phyloP scores from a whole-genome alignment of 2,329 filamentous ascomycete species.

The Xylariales sp. region DNA sequence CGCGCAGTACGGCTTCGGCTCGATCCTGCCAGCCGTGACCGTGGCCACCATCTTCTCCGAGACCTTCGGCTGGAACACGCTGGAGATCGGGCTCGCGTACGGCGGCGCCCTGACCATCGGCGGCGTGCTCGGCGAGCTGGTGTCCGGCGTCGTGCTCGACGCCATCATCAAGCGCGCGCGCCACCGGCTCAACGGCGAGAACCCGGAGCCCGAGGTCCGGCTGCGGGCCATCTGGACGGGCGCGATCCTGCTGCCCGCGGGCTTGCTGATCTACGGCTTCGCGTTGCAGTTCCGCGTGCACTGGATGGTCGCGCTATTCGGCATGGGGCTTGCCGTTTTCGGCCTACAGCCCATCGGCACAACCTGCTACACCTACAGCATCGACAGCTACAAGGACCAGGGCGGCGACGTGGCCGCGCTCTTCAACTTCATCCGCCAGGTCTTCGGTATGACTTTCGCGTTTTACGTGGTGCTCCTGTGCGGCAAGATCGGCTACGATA shows the following conservation, averaged over 20 bases:
- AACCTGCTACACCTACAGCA: conserved; percentile 28
- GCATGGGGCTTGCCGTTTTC: conserved; percentile 28
- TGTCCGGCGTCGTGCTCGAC: conserved; percentile 22
- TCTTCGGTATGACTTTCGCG: conserved; percentile 25
- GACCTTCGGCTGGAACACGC: conserved; percentile 17
- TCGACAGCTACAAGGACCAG: conserved; percentile 31
- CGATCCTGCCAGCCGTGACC: conserved; percentile 17
- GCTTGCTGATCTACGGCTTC: conserved; percentile 19
- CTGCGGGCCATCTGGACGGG: conserved; percentile 26
- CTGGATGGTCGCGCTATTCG: conserved; percentile 28
- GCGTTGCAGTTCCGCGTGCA: conserved; percentile 24
- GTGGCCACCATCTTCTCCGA: conserved; percentile 14
- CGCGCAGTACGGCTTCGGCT: conserved; percentile 19
- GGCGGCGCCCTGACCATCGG: conserved; percentile 19
- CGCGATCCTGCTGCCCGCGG: conserved; percentile 18
- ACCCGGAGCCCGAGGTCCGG: conserved; percentile 22
- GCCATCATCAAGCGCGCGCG: conserved; percentile 22
- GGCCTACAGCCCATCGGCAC: conserved; percentile 30
- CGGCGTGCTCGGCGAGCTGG: conserved; percentile 19
- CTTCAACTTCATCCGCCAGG: conserved; percentile 26
- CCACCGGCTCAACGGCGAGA: conserved; percentile 17
- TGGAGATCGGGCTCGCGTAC: conserved; percentile 18
- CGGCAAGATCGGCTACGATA: too few relatives aligned
- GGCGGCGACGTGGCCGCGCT: conserved; percentile 27
- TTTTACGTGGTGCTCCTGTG: too few relatives aligned